Conservation (phyloP, 305 asterid species). For the Fraxinus albicans region DNA sequence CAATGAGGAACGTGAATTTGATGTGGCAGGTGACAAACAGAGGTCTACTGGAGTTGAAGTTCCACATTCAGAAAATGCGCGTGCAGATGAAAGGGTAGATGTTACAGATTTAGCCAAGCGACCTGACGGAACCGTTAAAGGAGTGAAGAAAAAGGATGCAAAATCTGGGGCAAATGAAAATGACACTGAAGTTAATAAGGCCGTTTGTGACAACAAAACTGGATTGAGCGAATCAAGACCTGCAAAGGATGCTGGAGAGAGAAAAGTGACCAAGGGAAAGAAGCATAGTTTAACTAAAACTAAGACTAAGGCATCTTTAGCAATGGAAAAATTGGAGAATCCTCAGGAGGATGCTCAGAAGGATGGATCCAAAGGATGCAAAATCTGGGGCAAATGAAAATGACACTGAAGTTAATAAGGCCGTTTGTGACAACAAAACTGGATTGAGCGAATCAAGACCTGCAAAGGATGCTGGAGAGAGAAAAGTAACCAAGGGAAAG, state of each 20-base stretch:
- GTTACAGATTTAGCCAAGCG: slow-evolving; percentile 18
- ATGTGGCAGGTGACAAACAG: slow-evolving; percentile 18
- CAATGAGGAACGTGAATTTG: slow-evolving; percentile 25
- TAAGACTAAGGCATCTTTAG: slow-evolving; percentile 20
- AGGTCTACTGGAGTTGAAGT: slow-evolving; percentile 25
- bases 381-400: slow-evolving; percentile 26
- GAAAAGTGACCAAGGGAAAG: slow-evolving; percentile 36
- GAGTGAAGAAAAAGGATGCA: slow-evolving; percentile 25
- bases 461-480: slow-evolving; percentile 26
- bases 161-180: slow-evolving; percentile 26
- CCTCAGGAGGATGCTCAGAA: slow-evolving; percentile 23
- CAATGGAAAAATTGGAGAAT: slow-evolving; percentile 21
- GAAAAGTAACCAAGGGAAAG: slow-evolving; percentile 36
- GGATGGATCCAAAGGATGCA: slow-evolving; percentile 23
- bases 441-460: slow-evolving; percentile 32
- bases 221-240: slow-evolving; percentile 32
- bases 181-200: slow-evolving; percentile 30
- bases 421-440: slow-evolving; percentile 24
- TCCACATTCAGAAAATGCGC: slow-evolving; percentile 22
- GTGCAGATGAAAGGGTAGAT: slow-evolving; percentile 17
- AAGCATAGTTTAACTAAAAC: slow-evolving; percentile 44
- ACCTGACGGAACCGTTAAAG: slow-evolving; percentile 15
- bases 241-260: slow-evolving; percentile 26
- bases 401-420: slow-evolving; percentile 30
- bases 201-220: slow-evolving; percentile 24